Base-by-base conservation (phyloP, 2,329 filamentous ascomycete species). In the Penicillium sp. region DNA sequence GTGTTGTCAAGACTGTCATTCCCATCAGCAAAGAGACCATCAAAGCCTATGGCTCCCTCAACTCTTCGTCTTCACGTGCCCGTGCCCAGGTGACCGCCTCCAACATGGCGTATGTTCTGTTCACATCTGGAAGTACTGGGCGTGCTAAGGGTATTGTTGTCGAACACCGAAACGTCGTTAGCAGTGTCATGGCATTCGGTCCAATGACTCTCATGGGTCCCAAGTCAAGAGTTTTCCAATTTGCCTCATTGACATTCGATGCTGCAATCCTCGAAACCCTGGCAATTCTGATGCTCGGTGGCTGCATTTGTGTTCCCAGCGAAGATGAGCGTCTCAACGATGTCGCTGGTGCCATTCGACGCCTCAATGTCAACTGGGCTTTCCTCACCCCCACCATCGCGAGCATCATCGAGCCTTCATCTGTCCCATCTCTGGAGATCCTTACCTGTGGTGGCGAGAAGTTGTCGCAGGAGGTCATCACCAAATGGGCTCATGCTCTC, bases 401-500 rank as follows among this genome's bases (percentile, higher is more conserved):
- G 9, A 65, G 67, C 23, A 71, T 76, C 9, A 66, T 78, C 28
- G 69, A 75, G 37, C 74, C 75, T 14, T 69, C 71, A 1, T 73
- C 55, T 29, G 77, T 63, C 29, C 77, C 61, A 52, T 70, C 70
- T 5, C 58, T 81, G 48, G 75, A 79, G 53, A 72, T 72, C 1
- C 66, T 82, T 8, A 68, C 74, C 0, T 68, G 72, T 14, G 77
- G 76, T 39, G 79, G 79, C 34, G 79, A 81, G 71, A 84, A 89
- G 2, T 81, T 96, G 74, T 92, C 89, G 0, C 82, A 85, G 29
- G 82, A 85, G 26, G 89, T 96, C 0, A 84, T 88, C 36, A 78
- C 81, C 0, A 81, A 80, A 43, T 96, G 92, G 92, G 81, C 79
- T 13, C 67, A 69, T 19, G 63, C 59, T 10, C 69, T 74, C 1